These are phyloP conservation scores for Coemansia sp. DNA, from an alignment of 192 early-diverging fungal species.

Conservation along the genomic window DNA sequence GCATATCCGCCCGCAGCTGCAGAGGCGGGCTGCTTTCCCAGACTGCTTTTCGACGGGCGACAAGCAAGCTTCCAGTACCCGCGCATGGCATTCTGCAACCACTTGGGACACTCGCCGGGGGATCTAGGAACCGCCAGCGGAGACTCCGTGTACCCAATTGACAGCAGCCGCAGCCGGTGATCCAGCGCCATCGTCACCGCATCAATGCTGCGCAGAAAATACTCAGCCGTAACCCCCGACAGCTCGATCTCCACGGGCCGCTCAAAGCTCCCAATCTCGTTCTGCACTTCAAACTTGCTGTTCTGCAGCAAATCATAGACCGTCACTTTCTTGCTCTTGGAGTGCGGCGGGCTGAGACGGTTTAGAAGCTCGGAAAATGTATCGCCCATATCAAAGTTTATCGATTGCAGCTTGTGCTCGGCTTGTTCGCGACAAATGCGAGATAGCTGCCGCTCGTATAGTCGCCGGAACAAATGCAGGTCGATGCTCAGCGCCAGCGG, in stretches of 20 bases:
- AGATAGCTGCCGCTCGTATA: constrained; percentile 45
- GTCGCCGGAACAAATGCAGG: constrained; percentile 31
- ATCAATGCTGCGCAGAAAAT: constrained; percentile 46
- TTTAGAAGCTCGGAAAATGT: constrained; percentile 41
- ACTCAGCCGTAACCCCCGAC: constrained; percentile 32
- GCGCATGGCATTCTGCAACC: constrained; percentile 50
- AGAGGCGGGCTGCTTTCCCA: background rate
- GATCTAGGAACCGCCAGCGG: constrained; percentile 22
- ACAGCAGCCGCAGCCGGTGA: constrained; percentile 36
- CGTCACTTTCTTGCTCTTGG: constrained; percentile 32
- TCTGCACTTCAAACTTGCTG: constrained; percentile 40
- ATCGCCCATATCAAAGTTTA: constrained; percentile 47
- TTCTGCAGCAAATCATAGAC: constrained; percentile 45
- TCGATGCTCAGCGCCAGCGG: constrained; percentile 38
- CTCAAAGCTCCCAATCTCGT: constrained; percentile 15
- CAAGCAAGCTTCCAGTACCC: constrained; percentile 51
- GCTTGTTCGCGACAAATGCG: constrained; percentile 51
- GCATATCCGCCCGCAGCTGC: background rate
- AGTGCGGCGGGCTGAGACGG: constrained; percentile 18
- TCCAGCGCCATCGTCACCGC: constrained; percentile 50
- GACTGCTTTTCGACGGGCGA: constrained; percentile 10
- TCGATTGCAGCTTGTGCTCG: constrained; percentile 47
- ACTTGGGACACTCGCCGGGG: constrained; percentile 35
- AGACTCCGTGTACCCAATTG: constrained; percentile 23
- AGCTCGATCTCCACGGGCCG: constrained; percentile 28